A percentile compares a stretch with the other conserved stretches of the same genome.
phyloP scores from a whole-genome alignment of 1,284 basidiomycete species.

The Trichosporon sp. region DNA sequence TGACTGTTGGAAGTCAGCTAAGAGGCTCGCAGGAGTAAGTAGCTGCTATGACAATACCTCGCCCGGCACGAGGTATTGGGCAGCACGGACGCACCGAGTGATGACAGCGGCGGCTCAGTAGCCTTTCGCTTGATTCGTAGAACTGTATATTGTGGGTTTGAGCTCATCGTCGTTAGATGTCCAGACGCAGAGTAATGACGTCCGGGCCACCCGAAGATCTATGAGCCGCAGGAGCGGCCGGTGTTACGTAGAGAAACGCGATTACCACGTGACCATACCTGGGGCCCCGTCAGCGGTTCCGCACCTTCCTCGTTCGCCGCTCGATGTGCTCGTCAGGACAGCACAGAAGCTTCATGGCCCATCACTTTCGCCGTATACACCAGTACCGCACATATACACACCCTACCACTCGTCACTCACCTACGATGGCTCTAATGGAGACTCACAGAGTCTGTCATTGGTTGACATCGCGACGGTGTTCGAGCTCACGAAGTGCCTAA shows the following conservation, averaged over 20 bases:
- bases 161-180: neutral
- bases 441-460: too few relatives aligned
- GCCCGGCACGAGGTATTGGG: neutral
- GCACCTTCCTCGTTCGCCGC: too few relatives aligned
- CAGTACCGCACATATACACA: too few relatives aligned
- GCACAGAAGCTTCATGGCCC: too few relatives aligned
- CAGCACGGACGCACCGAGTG: slow-evolving; percentile 34
- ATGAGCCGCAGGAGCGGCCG: neutral
- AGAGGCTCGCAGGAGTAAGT: neutral
- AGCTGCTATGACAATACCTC: too few relatives aligned
- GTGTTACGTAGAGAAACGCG: neutral
- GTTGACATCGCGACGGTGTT: too few relatives aligned
- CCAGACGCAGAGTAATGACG: neutral
- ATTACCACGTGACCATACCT: neutral
- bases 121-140: slow-evolving; percentile 49
- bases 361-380: too few relatives aligned
- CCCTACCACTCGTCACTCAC: too few relatives aligned
- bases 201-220: neutral
- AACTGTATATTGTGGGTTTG: slow-evolving; percentile 33
- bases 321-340: too few relatives aligned
- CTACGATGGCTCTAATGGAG: too few relatives aligned
- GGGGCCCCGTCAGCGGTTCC: neutral
- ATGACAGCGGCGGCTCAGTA: slow-evolving; percentile 45
- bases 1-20: slow-evolving; percentile 29
- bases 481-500: too few relatives aligned